Evolutionary conservation across 768 basidiomycete species (phyloP), one percentile per base, ranked within the genome.

Genomic region (Lactifluus hygrophoroides): DNA sequence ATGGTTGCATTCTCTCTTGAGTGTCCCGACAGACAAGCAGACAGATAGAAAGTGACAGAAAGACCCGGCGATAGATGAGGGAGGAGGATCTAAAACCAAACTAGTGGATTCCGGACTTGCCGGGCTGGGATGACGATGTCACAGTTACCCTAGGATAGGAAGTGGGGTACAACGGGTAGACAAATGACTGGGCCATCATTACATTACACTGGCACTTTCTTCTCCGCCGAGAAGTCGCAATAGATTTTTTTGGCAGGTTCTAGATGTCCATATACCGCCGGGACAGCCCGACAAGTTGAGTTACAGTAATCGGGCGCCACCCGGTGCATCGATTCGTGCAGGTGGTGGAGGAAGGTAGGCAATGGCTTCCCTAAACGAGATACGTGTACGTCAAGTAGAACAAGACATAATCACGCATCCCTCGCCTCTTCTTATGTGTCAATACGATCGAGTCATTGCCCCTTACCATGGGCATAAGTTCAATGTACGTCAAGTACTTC

Each of bases 391-490:
- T 54, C 43, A 54, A 27, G 9, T 10, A 42, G 42, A 45, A 16
- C 19, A 23, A 54, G 4, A 32, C 30, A 43, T 34, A 13, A 32
- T 10, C 32, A 10, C 32, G n/a, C 32, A 10, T 32, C 32, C 5
- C 25, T 28, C 25, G 54, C 16, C 44, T n/a, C 17, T 55, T 37
- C 27, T 23, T 47, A 55, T 48, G 46, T 55, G 54, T 48, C 53
- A 55, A 48, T 43, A 43, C 42, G 5, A 43, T 11, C 19, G 40
- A 42, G 40, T 47, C 45, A 38, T 37, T 3, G 13, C 32, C 30
- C 34, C 21, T 28, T 11, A n/a, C 35, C 28, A n/a, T 8, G 27
- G 34, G 35, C 49, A 21, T 35, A 16, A 48, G 17, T 5, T 17
- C 7, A 1, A 48, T 34, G 19, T 37, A 50, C 48, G 48, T 50